Conservation (phyloP, 2,329 filamentous ascomycete genomes). For the Sarocladium strictum region DNA sequence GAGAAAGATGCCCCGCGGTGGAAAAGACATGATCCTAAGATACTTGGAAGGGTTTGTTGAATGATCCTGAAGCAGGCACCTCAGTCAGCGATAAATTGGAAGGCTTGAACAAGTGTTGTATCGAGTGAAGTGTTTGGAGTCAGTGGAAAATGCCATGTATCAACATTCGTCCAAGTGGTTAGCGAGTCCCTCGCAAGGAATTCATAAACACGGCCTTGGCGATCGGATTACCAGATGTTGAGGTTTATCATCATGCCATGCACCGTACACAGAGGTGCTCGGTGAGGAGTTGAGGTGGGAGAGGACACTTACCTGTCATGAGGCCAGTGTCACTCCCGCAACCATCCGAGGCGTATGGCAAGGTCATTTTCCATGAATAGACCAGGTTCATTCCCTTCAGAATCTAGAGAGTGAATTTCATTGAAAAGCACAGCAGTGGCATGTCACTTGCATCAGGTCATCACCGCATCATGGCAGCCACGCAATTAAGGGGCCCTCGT, state of each 20-base stretch:
- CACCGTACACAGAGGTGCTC: background rate
- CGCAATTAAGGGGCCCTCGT: constrained; percentile 55
- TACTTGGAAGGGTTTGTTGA: too few relatives aligned
- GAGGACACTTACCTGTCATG: constrained; percentile 9
- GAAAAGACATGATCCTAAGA: too few relatives aligned
- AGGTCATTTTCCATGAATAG: background rate
- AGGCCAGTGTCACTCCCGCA: background rate
- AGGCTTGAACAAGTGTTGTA: too few relatives aligned
- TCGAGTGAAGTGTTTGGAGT: background rate
- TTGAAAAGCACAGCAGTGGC: background rate
- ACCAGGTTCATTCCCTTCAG: background rate
- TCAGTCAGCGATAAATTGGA: too few relatives aligned
- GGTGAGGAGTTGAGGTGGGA: background rate
- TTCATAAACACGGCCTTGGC: constrained; percentile 2
- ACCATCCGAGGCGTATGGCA: background rate
- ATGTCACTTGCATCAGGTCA: constrained; percentile 63
- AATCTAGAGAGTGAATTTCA: background rate
- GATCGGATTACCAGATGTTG: constrained; percentile 37
- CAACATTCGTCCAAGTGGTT: constrained; percentile 25
- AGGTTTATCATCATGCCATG: constrained; percentile 27
- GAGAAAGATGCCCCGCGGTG: too few relatives aligned
- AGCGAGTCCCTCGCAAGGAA: constrained; percentile 4
- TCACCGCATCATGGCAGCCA: constrained; percentile 61
- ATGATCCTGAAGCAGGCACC: too few relatives aligned
- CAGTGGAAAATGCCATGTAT: constrained; percentile 12